Percentiles rank a stretch among this genome's conserved stretches.
phyloP scores from a whole-genome alignment of 2,329 filamentous ascomycete species.

The Phoma sp. region DNA sequence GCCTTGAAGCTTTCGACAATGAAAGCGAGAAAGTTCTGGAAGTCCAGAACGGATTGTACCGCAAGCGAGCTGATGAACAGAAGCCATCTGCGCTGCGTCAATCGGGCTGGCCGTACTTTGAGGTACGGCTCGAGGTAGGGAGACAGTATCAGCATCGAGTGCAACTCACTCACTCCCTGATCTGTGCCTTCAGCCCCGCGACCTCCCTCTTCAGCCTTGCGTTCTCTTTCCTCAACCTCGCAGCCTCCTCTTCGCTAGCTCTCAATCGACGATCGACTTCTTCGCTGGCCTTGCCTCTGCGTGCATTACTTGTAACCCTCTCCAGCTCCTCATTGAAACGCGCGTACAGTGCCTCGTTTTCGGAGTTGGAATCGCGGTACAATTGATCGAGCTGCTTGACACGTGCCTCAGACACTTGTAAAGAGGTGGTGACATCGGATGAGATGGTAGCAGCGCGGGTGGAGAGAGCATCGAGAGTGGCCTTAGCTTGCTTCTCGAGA shows the following conservation, averaged over 20 bases:
- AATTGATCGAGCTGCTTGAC: slow-evolving; percentile 84
- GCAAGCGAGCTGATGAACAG: not conserved
- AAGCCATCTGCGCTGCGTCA: slow-evolving; percentile 9
- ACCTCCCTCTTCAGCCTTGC: slow-evolving; percentile 81
- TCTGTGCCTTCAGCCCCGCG: slow-evolving; percentile 64
- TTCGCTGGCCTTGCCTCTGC: slow-evolving; percentile 77
- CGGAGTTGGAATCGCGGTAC: slow-evolving; percentile 84
- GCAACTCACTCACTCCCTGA: slow-evolving; percentile 50
- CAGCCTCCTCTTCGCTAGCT: slow-evolving; percentile 78
- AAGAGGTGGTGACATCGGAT: slow-evolving; percentile 72
- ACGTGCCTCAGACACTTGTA: slow-evolving; percentile 78
- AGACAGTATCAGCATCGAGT: not conserved
- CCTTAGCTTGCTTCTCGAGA: slow-evolving; percentile 71
- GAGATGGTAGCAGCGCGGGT: slow-evolving; percentile 59
- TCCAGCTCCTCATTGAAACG: slow-evolving; percentile 90
- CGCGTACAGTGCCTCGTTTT: slow-evolving; percentile 92
- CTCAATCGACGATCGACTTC: slow-evolving; percentile 75
- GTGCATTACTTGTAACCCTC: slow-evolving; percentile 75
- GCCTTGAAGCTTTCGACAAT: not conserved
- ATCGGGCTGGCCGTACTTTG: not conserved
- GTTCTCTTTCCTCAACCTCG: slow-evolving; percentile 83
- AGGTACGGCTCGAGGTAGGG: not conserved
- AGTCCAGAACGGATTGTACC: not conserved
- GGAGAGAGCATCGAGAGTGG: slow-evolving; percentile 44
- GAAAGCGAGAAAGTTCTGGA: not conserved